A percentile compares a stretch with the other conserved stretches of the same genome.
These are phyloP conservation scores for Nyssa sinensis DNA, from an alignment of 148 eudicot genomes.

Conservation along the genomic window DNA sequence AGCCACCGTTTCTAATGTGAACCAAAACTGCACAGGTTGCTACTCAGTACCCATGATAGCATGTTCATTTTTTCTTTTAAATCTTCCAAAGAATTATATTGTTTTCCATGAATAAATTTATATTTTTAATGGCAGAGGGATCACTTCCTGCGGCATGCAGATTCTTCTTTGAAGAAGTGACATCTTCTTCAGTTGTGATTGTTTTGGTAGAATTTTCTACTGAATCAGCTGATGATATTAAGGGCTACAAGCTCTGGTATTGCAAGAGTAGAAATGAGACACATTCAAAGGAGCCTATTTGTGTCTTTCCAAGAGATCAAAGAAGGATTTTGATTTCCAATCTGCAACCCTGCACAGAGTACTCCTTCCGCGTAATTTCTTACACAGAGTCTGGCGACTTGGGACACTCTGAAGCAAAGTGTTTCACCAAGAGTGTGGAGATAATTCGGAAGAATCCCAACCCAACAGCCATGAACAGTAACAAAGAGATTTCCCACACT, in stretches of 20 bases:
- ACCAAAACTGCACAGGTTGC: slow-evolving; percentile 46
- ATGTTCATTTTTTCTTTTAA: slow-evolving; percentile 9
- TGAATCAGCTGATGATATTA: slow-evolving; percentile 36
- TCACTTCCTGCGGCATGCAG: slow-evolving; percentile 90
- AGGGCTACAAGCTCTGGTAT: slow-evolving; percentile 92
- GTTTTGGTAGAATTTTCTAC: slow-evolving; percentile 62
- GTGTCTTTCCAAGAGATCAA: slow-evolving; percentile 52
- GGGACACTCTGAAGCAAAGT: slow-evolving; percentile 89
- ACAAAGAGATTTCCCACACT: slow-evolving; percentile 32
- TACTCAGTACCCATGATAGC: slow-evolving; percentile 1
- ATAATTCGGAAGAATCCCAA: slow-evolving; percentile 37
- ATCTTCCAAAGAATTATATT: neutral
- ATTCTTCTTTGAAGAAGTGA: slow-evolving; percentile 78
- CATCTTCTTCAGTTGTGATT: slow-evolving; percentile 64
- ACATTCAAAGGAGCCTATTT: slow-evolving; percentile 55
- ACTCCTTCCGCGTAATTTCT: slow-evolving; percentile 74
- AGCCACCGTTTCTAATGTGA: slow-evolving; percentile 32
- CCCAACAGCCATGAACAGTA: slow-evolving; percentile 17
- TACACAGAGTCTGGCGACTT: slow-evolving; percentile 68
- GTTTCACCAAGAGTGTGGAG: slow-evolving; percentile 73
- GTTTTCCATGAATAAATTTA: neutral
- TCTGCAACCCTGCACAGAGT: slow-evolving; percentile 84
- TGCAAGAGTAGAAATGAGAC: slow-evolving; percentile 51
- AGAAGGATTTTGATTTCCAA: slow-evolving; percentile 58
- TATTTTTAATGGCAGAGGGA: slow-evolving; percentile 58